Percentiles rank a stretch among this genome's conserved stretches.
These are phyloP conservation scores for Termitomyces sp. DNA, from an alignment of 768 basidiomycete species.

Conservation along the genomic window DNA sequence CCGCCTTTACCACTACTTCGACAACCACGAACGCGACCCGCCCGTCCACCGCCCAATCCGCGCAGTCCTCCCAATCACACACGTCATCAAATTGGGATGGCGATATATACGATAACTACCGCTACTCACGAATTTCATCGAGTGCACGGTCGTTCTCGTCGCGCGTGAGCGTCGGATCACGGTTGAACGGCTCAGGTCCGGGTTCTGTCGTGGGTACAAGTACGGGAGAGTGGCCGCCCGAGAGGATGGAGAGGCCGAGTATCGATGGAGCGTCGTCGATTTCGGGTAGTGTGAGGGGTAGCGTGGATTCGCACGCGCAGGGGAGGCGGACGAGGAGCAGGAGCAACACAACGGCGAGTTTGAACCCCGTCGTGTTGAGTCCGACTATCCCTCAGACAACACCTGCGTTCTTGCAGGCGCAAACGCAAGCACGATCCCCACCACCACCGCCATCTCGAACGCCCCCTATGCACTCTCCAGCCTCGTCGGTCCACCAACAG, in stretches of 20 bases:
- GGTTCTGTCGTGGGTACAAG: neutral
- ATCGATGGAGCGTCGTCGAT: neutral
- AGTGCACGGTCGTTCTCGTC: slow-evolving; percentile 26
- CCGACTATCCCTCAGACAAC: neutral
- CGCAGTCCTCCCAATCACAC: slow-evolving; percentile 1
- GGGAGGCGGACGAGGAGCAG: slow-evolving; percentile 2
- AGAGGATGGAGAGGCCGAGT: slow-evolving; percentile 1
- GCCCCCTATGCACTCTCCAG: neutral
- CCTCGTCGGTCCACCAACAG: neutral
- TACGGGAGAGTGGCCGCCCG: slow-evolving; percentile 1
- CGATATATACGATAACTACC: slow-evolving; percentile 80
- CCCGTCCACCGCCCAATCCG: slow-evolving; percentile 17
- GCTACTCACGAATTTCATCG: slow-evolving; percentile 63
- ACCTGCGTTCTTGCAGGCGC: neutral
- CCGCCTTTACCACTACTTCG: too few species aligned
- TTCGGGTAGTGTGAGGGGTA: neutral
- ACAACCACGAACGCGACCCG: neutral
- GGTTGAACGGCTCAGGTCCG: slow-evolving; percentile 1
- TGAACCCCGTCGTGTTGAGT: slow-evolving; percentile 2
- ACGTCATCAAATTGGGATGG: slow-evolving; percentile 34
- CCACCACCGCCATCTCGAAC: neutral
- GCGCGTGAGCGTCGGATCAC: slow-evolving; percentile 1
- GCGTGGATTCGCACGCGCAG: slow-evolving; percentile 1
- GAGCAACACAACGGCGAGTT: slow-evolving; percentile 15
- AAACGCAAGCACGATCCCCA: neutral